Evolutionary conservation across 495 filamentous ascomycete species (phyloP), one percentile per base, ranked within the genome.

Genomic region (Aspergillus nanangensis): DNA sequence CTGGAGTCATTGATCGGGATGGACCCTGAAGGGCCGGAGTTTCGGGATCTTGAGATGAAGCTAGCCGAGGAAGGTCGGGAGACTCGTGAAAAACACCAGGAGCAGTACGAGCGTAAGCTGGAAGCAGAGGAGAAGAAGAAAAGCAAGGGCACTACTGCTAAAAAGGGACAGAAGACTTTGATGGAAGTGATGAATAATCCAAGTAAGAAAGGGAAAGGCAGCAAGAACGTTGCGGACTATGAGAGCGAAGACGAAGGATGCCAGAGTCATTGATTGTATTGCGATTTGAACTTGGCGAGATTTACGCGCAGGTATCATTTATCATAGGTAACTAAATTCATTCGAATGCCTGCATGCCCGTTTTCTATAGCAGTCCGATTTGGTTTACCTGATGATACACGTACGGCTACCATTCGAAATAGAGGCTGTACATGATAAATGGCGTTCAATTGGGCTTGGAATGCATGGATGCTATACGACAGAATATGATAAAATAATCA

Each of bases 1-100:
- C 75, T 98, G 4, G 93, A 98, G 64, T 81, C 82, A 11, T 62
- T 98, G 38, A 88, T 96, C 46, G 94, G 84, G 14, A 86, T 86
- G 76, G 82, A 93, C 62, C 64, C 74, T 3, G 83, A 90, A 9
- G 73, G 79, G 20, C 72, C 77, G 21, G 79, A 85, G 53, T 96
- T 96, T 57, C 60, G 65, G 45, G 61, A 63, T 4, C 61, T 87
- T 29, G 88, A 91, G 50, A 53, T 66, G 35, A 66, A 77, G 8
- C 64, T 95, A 37, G 68, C 81, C n/a, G 79, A 80, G 41, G 65
- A 82, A 55, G 93, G 93, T 9, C 65, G 61, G 5, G 70, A 69
- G 14, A 87, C 92, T 63, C 73, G 94, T 32, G 70, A 76, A 51
- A 90, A 84, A 66, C 75, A 88, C 40, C 79, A 84, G 62, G 84